Percentiles rank a stretch among this genome's conserved stretches.
Conservation (phyloP, 2,329 filamentous ascomycete genomes). For the Plenodomus lindquistii region DNA sequence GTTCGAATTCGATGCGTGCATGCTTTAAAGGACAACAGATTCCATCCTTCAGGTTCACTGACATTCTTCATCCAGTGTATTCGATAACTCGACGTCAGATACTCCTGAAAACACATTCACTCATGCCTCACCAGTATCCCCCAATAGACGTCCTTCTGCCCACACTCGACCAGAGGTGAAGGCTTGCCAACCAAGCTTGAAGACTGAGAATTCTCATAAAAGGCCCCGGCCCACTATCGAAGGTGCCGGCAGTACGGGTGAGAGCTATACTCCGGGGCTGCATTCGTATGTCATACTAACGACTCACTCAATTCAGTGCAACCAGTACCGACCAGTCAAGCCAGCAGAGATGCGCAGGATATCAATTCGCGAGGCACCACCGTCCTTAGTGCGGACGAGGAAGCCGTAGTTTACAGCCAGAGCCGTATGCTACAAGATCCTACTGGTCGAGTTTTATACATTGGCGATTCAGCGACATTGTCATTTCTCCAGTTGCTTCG, state of each 20-base stretch:
- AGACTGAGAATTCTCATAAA: slow-evolving; percentile 27
- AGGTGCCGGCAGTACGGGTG: slow-evolving; percentile 10
- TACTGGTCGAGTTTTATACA: slow-evolving; percentile 61
- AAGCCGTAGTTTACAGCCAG: slow-evolving; percentile 59
- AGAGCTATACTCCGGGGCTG: not conserved
- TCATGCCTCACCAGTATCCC: slow-evolving; percentile 23
- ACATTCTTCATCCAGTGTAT: slow-evolving; percentile 1
- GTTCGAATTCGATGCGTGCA: not conserved
- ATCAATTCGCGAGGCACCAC: slow-evolving; percentile 39
- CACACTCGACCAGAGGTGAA: slow-evolving; percentile 9
- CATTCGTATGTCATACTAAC: not conserved
- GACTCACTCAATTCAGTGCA: slow-evolving; percentile 19
- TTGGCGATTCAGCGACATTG: slow-evolving; percentile 66
- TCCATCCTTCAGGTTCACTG: not conserved
- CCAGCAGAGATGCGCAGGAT: slow-evolving; percentile 22
- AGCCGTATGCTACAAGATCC: slow-evolving; percentile 64
- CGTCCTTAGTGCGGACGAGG: slow-evolving; percentile 55
- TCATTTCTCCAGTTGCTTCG: slow-evolving; percentile 65
- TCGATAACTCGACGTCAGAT: slow-evolving; percentile 25
- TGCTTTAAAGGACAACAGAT: not conserved
- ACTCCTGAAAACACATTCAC: slow-evolving; percentile 26
- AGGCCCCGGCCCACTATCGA: slow-evolving; percentile 28
- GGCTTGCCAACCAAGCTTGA: slow-evolving; percentile 9
- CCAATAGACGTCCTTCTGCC: slow-evolving; percentile 21
- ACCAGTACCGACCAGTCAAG: slow-evolving; percentile 24